phyloP scores from a whole-genome alignment of 2,329 filamentous ascomycete species.

The Plenodomus lindquistii region DNA sequence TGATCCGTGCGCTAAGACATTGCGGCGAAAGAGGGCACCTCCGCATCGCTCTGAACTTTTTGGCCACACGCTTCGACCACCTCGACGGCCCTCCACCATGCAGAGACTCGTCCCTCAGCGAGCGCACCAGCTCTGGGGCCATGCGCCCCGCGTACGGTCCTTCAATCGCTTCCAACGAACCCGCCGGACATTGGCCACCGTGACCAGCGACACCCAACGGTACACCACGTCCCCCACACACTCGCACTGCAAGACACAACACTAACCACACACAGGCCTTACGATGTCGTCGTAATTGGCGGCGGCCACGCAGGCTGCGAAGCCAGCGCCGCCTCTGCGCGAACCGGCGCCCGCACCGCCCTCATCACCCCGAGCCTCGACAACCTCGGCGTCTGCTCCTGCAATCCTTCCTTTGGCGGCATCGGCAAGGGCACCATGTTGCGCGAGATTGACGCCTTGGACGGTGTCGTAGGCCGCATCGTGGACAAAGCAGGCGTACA shows the following conservation, averaged over 20 bases:
- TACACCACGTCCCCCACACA: conserved; percentile 2
- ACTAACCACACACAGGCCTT: conserved; percentile 58
- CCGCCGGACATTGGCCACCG: conserved; percentile 50
- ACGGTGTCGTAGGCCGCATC: conserved; percentile 83
- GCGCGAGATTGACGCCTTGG: conserved; percentile 91
- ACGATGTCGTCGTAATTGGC: conserved; percentile 93
- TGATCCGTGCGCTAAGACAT: background rate
- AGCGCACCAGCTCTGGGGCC: conserved; percentile 51
- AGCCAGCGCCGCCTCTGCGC: conserved; percentile 86
- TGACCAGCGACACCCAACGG: conserved; percentile 43
- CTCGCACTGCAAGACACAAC: background rate
- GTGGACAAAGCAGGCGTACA: conserved; percentile 96
- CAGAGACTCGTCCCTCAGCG: conserved; percentile 30
- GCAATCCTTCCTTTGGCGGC: conserved; percentile 96
- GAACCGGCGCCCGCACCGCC: conserved; percentile 84
- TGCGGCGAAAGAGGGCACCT: conserved; percentile 22
- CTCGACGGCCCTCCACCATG: conserved; percentile 21
- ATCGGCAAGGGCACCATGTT: conserved; percentile 98
- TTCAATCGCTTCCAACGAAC: conserved; percentile 37
- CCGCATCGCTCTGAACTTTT: conserved; percentile 16
- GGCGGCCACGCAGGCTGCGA: conserved; percentile 95
- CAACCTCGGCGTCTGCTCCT: conserved; percentile 93
- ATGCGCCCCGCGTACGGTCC: conserved; percentile 53
- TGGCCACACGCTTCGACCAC: conserved; percentile 3
- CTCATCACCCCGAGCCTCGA: conserved; percentile 85